Percentiles rank a stretch among this genome's conserved stretches.
Evolutionary conservation across 2,329 filamentous ascomycete species (phyloP).

Genomic region (Macrophomina phaseolina): DNA sequence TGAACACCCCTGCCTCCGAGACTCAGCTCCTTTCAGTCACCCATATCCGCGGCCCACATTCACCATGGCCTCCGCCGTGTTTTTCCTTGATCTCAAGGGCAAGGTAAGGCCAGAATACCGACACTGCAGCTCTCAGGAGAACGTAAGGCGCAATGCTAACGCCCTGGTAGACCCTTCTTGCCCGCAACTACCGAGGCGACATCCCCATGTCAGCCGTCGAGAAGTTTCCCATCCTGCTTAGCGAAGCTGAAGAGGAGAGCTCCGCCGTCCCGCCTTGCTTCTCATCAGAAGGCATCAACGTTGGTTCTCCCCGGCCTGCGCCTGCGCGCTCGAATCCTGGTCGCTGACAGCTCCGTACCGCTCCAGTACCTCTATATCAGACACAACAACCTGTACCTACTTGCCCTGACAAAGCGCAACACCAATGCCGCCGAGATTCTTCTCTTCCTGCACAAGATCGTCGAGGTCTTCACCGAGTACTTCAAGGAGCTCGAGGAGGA

Average conservation of each 20-base stretch:
- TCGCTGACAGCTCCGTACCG: background rate
- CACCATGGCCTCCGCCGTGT: constrained; percentile 92
- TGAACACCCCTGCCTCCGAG: background rate
- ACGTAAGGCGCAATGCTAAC: constrained; percentile 33
- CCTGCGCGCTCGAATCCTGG: background rate
- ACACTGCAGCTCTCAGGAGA: constrained; percentile 30
- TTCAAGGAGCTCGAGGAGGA: constrained; percentile 99
- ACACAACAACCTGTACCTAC: constrained; percentile 98
- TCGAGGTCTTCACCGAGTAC: constrained; percentile 99
- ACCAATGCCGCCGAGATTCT: constrained; percentile 98
- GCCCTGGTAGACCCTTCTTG: constrained; percentile 82
- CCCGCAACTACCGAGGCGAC: constrained; percentile 97
- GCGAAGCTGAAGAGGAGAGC: constrained; percentile 98
- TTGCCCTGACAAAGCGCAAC: constrained; percentile 97
- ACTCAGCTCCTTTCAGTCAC: background rate
- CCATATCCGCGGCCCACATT: background rate
- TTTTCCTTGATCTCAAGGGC: constrained; percentile 99
- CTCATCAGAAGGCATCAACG: constrained; percentile 97
- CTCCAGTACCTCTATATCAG: constrained; percentile 94
- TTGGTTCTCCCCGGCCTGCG: constrained; percentile 53
- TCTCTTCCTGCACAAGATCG: constrained; percentile 95
- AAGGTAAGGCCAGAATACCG: constrained; percentile 67
- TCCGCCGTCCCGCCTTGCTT: constrained; percentile 97
- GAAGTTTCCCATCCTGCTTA: constrained; percentile 93
- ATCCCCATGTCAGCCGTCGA: constrained; percentile 99